Conservation (phyloP, 129 eudicot species). For the Apium graveolens region DNA sequence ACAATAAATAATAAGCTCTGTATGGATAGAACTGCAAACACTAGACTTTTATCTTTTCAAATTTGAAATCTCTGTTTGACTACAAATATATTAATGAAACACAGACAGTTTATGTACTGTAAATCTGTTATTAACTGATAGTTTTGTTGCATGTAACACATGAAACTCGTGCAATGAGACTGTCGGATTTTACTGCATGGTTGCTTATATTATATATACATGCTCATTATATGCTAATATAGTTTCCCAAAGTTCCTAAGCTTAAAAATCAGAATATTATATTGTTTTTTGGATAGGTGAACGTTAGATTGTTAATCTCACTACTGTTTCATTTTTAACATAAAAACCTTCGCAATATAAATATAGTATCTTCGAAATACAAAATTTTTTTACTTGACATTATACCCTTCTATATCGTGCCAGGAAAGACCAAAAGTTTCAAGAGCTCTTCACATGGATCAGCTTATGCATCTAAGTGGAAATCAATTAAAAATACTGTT, state of each 20-base stretch:
- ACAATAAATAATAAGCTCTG: background rate
- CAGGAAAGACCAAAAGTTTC: constrained; percentile 53
- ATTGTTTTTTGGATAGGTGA: background rate
- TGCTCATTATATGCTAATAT: background rate
- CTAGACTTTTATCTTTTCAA: background rate
- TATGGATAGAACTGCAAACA: background rate
- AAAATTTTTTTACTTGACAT: background rate
- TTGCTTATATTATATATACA: background rate
- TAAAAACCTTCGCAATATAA: background rate
- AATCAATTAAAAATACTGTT: constrained; percentile 57
- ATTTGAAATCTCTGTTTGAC: background rate
- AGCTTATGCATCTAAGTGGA: constrained; percentile 65
- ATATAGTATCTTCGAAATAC: background rate
- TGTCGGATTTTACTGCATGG: background rate
- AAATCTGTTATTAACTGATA: background rate
- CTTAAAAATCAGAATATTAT: background rate
- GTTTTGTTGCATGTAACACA: background rate
- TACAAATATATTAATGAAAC: background rate
- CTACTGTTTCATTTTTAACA: background rate
- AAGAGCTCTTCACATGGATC: constrained; percentile 30
- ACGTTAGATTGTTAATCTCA: background rate
- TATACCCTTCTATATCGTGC: background rate
- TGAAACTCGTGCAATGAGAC: background rate
- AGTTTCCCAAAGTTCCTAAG: background rate
- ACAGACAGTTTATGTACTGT: background rate